phyloP scores from a whole-genome alignment of 306 rosid species.

The Datisca glomerata region DNA sequence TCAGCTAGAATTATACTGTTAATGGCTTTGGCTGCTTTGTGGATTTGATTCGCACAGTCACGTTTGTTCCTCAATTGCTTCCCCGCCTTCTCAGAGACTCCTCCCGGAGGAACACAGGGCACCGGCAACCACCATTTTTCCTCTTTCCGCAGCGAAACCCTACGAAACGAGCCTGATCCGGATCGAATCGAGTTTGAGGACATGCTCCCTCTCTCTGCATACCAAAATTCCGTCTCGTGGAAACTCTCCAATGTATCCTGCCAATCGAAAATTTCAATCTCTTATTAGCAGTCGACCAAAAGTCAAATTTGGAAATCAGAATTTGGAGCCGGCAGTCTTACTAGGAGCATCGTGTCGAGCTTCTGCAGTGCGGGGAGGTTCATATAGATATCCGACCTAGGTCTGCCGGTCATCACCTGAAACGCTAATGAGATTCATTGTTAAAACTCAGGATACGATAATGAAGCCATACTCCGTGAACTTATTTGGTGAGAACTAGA shows the following conservation, averaged over 20 bases:
- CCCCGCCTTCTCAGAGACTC: conserved; percentile 59
- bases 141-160: conserved; percentile 49
- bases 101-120: conserved; percentile 65
- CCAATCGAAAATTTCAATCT: background rate
- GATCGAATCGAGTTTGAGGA: conserved; percentile 39
- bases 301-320: background rate
- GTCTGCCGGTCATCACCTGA: conserved; percentile 77
- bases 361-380: conserved; percentile 88
- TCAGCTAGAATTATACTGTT: conserved; percentile 80
- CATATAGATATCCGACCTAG: conserved; percentile 71
- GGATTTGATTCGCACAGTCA: conserved; percentile 78
- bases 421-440: background rate
- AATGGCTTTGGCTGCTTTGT: conserved; percentile 96
- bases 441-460: background rate
- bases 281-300: too few relatives aligned
- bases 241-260: conserved; percentile 90
- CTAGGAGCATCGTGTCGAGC: conserved; percentile 87
- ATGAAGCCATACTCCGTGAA: too few relatives aligned
- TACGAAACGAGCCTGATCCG: conserved; percentile 62
- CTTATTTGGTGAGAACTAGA: background rate
- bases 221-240: conserved; percentile 73
- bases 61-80: conserved; percentile 65
- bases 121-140: conserved; percentile 99
- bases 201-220: conserved; percentile 78
- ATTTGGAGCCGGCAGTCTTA: conserved; percentile 32